phyloP scores from a whole-genome alignment of 805 yeast species.

The Schizosaccharomyces japonicus region DNA sequence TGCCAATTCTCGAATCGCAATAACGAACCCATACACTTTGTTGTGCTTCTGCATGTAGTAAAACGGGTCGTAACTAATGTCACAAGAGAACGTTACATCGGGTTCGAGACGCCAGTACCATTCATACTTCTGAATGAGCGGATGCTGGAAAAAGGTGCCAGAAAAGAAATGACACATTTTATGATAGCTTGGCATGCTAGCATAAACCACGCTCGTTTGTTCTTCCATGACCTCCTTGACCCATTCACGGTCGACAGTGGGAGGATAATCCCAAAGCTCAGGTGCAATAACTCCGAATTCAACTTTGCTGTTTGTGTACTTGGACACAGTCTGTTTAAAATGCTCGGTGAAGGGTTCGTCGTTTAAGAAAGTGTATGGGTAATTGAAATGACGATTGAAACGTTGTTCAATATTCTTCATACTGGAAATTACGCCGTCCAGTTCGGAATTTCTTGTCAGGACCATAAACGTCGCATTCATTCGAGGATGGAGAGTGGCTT shows the following conservation, averaged over 20 bases:
- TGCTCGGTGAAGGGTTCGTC: conserved; percentile 37
- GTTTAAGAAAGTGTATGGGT: conserved; percentile 64
- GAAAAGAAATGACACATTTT: conserved; percentile 65
- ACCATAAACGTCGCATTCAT: conserved; percentile 30
- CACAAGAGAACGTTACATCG: conserved; percentile 51
- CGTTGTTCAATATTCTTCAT: conserved; percentile 42
- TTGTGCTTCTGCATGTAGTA: conserved; percentile 55
- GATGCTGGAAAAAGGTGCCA: conserved; percentile 48
- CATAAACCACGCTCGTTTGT: conserved; percentile 30
- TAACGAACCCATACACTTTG: conserved; percentile 55
- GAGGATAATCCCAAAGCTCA: conserved; percentile 50
- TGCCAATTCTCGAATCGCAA: conserved; percentile 50
- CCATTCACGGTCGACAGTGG: conserved; percentile 27
- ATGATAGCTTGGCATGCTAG: conserved; percentile 36
- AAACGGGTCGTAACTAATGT: conserved; percentile 57
- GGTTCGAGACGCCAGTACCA: conserved; percentile 93
- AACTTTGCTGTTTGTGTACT: conserved; percentile 31
- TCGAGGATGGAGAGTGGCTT: conserved; percentile 17
- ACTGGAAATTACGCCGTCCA: conserved; percentile 32
- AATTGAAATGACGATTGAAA: conserved; percentile 37
- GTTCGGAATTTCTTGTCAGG: conserved; percentile 44
- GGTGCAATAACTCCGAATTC: conserved; percentile 32
- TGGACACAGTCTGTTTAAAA: conserved; percentile 32
- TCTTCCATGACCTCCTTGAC: conserved; percentile 11
- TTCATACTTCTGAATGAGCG: conserved; percentile 28